Base-by-base conservation (phyloP, 2,329 filamentous ascomycete genomes). In the Penicillium janthinellum region DNA sequence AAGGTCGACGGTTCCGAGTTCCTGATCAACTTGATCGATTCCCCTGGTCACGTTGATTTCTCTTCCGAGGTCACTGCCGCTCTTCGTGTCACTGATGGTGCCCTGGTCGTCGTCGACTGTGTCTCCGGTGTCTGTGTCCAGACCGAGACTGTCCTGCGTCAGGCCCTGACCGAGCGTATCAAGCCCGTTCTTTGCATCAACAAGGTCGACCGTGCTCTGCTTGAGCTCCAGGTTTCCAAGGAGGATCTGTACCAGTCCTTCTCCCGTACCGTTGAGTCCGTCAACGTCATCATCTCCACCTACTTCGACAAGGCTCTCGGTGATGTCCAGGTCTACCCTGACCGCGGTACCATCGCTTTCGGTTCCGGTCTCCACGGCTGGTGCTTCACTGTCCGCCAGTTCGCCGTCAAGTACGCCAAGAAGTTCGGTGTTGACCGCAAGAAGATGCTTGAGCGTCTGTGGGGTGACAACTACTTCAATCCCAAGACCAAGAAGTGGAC, bases 361-460 rank as follows among this genome's bases (percentile, higher is more conserved):
- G 95, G 93, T 84, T 98, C 95, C 82, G 95, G 94, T 90, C 93
- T 98, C 67, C 95, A 99, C 86, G 95, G 95, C 82, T 99, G 95
- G 95, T 94, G 92, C 77, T 99, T 99, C 89, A 99, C 95, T 76
- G 84, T 98, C 84, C 91, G 95, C 78, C 95, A 99, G 83, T 99
- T 99, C 82, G 95, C 95, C 73, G 81, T 87, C 78, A 88, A 90
- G 76, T 99, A 99, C 82, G 90, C 94, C 83, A 98, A 98, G 92
- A 99, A 99, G 85, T 99, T 99, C 76, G 95, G 95, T 90, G 95
- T 99, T 74, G 94, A 99, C 89, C 93, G 93, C 82, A 90, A 89
- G 85, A 98, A 98, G 92, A 97, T 99, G 95, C 96, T 98, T 91
- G 92, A 97, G 86, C 92, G 95, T 89, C 92, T 99, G 72, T 99